Base-by-base conservation (phyloP, 768 basidiomycete species). In the Sarcodon aspratus region DNA sequence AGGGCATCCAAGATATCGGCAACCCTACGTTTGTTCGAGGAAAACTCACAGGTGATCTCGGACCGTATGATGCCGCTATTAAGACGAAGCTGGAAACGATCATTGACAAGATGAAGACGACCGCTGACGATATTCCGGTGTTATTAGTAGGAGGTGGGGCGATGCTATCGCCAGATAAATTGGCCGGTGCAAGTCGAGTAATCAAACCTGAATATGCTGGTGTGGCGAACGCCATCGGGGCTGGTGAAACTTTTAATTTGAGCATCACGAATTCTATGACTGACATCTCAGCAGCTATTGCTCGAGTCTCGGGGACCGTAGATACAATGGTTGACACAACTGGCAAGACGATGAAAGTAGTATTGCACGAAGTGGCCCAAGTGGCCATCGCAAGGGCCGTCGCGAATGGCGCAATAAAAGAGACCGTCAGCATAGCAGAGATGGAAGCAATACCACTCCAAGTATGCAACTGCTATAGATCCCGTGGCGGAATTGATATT, bases 101-200 rank as follows among this genome's bases (percentile, higher is more conserved):
- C 1, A 61, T 82, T 8, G 81, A 82, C 55, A 62, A 60, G 21
- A 81, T 84, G 79, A 84, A 84, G 67, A 82, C 80, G 4, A 73
- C 71, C 33, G 71, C 72, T 1, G 71, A 72, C 21, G 74, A 76
- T 55, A 68, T 74, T 40, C 73, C 78, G 21, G 68, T 82, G 9
- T 69, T 80, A 31, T 69, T 84, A 1, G 82, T 82, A 35, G 82
- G 82, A 18, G 82, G 82, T 12, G 81, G 82, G 5, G 74, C 77
- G 0, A 75, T 82, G 54, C 66, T 84, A 33, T 68, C 74, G 9
- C 79, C 82, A 0, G 61, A 69, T 8, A 46, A 61, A 9, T 67
- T 84, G 0, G 63, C 59, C 33, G 82, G 82, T 8, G 72, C 81
- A 4, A 69, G 67, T 46, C 67, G 66, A 47, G 69, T 80, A 13